Conservation (phyloP, 176 grass and related monocot genomes). For the Paspalum vaginatum region DNA sequence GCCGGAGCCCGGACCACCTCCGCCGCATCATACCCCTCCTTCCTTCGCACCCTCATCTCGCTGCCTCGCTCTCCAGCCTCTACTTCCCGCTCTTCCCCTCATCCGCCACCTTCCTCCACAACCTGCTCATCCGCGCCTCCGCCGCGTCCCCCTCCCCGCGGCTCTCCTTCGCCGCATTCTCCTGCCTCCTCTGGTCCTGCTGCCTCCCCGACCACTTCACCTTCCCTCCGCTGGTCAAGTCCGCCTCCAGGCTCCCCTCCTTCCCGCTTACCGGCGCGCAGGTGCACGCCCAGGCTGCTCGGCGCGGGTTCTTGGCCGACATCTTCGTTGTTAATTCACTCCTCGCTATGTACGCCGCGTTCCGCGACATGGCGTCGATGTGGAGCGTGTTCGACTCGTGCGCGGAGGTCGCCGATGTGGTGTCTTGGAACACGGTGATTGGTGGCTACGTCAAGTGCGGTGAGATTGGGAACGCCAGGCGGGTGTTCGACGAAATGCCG, state of each 20-base stretch:
- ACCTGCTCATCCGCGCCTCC: slow-evolving; percentile 67
- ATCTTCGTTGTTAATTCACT: slow-evolving; percentile 60
- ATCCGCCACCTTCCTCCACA: slow-evolving; percentile 67
- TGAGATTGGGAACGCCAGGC: slow-evolving; percentile 42
- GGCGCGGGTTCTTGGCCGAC: slow-evolving; percentile 55
- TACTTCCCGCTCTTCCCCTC: slow-evolving; percentile 70
- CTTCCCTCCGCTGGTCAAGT: slow-evolving; percentile 40
- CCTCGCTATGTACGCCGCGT: slow-evolving; percentile 63
- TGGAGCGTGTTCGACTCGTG: slow-evolving; percentile 53
- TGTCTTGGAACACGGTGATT: slow-evolving; percentile 76
- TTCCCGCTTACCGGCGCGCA: slow-evolving; percentile 53
- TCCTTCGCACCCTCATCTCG: slow-evolving; percentile 49
- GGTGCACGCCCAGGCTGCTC: slow-evolving; percentile 56
- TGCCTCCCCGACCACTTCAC: slow-evolving; percentile 45
- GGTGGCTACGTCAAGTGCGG: slow-evolving; percentile 56
- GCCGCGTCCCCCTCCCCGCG: slow-evolving; percentile 33
- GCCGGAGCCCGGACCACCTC: slow-evolving; percentile 34
- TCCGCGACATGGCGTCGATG: slow-evolving; percentile 55
- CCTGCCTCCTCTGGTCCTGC: slow-evolving; percentile 44
- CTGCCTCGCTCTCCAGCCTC: slow-evolving; percentile 41
- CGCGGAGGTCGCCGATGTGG: slow-evolving; percentile 49
- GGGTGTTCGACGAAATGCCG: slow-evolving; percentile 62
- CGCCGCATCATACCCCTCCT: slow-evolving; percentile 53
- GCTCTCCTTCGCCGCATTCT: slow-evolving; percentile 43
- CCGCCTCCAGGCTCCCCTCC: slow-evolving; percentile 42